Percentiles rank a stretch among this genome's conserved stretches.
These are phyloP conservation scores for Apiotrichum siamense DNA, from an alignment of 1,284 basidiomycete species.

Conservation along the genomic window DNA sequence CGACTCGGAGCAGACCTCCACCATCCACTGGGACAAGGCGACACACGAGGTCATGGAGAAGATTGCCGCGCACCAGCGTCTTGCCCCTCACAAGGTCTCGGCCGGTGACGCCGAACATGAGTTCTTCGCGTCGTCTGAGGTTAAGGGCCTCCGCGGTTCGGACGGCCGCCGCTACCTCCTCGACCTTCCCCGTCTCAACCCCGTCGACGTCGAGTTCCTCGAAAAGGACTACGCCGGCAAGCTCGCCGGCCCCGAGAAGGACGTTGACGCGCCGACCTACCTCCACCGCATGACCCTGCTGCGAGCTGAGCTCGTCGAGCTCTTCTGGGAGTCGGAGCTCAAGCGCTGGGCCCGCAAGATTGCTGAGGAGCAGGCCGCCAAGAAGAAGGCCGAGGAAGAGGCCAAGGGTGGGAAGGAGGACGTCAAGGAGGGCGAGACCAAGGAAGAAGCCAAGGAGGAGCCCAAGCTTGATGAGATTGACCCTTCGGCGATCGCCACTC, in stretches of 20 bases:
- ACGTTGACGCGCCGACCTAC: slow-evolving; percentile 41
- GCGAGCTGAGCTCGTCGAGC: slow-evolving; percentile 55
- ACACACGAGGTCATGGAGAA: slow-evolving; percentile 53
- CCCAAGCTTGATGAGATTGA: slow-evolving; percentile 13
- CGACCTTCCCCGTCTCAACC: slow-evolving; percentile 53
- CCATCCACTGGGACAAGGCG: slow-evolving; percentile 48
- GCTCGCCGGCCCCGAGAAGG: slow-evolving; percentile 26
- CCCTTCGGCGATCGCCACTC: slow-evolving; percentile 20
- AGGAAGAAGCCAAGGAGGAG: slow-evolving; percentile 9
- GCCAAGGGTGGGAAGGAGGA: slow-evolving; percentile 21
- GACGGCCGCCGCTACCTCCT: slow-evolving; percentile 55
- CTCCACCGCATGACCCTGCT: slow-evolving; percentile 55
- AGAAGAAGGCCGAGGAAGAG: slow-evolving; percentile 18
- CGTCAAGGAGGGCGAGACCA: slow-evolving; percentile 14
- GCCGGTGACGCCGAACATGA: slow-evolving; percentile 48
- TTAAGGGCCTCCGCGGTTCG: slow-evolving; percentile 55
- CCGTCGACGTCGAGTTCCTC: slow-evolving; percentile 55
- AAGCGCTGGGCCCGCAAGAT: slow-evolving; percentile 52
- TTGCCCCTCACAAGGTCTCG: slow-evolving; percentile 52
- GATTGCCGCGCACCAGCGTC: slow-evolving; percentile 50
- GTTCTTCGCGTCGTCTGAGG: slow-evolving; percentile 54
- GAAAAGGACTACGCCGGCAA: slow-evolving; percentile 50
- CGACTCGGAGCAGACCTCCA: slow-evolving; percentile 51
- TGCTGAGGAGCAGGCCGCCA: slow-evolving; percentile 39
- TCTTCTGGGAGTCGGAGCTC: slow-evolving; percentile 53